A percentile compares a stretch with the other conserved stretches of the same genome.
phyloP scores from a whole-genome alignment of 306 rosid genomes.

The Elaeagnus macrophylla region DNA sequence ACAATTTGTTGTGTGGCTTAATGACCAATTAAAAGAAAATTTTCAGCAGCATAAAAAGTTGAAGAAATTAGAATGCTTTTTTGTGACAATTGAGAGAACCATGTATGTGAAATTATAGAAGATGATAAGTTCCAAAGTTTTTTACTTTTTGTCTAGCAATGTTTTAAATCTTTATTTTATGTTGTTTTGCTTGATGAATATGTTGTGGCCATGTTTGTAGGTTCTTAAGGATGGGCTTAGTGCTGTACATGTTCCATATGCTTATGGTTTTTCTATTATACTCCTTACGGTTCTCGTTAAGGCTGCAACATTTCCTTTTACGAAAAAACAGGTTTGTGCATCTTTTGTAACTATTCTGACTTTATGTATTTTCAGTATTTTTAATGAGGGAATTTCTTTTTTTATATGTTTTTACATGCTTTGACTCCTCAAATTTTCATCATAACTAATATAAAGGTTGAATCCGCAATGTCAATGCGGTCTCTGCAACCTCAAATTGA shows the following conservation, averaged over 20 bases:
- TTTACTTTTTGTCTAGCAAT: neutral
- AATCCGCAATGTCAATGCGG: slow-evolving; percentile 84
- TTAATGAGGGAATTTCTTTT: too few relatives aligned
- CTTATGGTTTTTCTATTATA: slow-evolving; percentile 95
- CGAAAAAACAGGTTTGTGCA: slow-evolving; percentile 67
- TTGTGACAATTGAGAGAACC: neutral
- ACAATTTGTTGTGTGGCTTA: neutral
- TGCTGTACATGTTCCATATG: slow-evolving; percentile 68
- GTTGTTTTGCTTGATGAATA: neutral
- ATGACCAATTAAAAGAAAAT: neutral
- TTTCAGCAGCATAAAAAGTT: neutral
- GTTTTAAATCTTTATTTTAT: neutral
- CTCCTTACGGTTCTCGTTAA: slow-evolving; percentile 76
- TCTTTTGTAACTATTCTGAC: neutral
- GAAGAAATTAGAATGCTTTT: neutral
- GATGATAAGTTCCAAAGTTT: neutral
- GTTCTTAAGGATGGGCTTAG: slow-evolving; percentile 83
- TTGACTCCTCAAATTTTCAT: neutral
- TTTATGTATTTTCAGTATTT: too few relatives aligned
- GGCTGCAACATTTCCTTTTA: slow-evolving; percentile 78
- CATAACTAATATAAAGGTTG: slow-evolving; percentile 43
- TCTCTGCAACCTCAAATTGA: slow-evolving; percentile 86
- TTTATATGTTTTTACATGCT: neutral
- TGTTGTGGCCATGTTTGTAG: slow-evolving; percentile 26
- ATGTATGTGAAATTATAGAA: neutral